A percentile compares a stretch with the other conserved stretches of the same genome.
These are phyloP conservation scores for Clathrus columnatus DNA, from an alignment of 768 basidiomycete species.

Conservation along the genomic window DNA sequence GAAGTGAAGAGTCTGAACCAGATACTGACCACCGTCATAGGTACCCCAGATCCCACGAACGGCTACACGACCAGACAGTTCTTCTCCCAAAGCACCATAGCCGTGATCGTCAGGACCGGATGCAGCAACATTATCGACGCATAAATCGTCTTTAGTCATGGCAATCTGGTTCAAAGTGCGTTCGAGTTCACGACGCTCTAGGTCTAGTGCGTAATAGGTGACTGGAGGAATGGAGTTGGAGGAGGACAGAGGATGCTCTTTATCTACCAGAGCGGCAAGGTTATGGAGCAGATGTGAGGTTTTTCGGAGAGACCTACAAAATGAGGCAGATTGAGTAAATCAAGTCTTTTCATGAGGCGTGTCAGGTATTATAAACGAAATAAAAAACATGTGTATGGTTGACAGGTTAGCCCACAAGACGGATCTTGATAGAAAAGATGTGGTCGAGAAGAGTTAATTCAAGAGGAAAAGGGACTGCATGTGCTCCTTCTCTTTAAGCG, in stretches of 20 bases:
- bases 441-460: not conserved
- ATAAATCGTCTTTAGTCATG: conserved; percentile 36
- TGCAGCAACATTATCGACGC: not conserved
- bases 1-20: not conserved
- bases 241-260: conserved; percentile 11
- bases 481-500: too few species aligned
- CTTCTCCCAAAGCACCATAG: conserved; percentile 32
- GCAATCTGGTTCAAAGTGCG: conserved; percentile 67
- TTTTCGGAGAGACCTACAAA: conserved; percentile 72
- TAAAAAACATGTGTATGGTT: not conserved
- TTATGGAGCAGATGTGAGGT: conserved; percentile 76
- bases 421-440: not conserved
- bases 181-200: conserved; percentile 78
- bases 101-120: not conserved
- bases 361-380: not conserved
- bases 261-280: conserved; percentile 46
- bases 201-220: conserved; percentile 88
- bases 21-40: conserved; percentile 61
- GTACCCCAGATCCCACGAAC: conserved; percentile 86
- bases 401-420: too few species aligned
- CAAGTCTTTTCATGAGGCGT: not conserved
- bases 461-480: not conserved
- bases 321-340: not conserved
- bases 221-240: conserved; percentile 39
- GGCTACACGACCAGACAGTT: conserved; percentile 61